These are phyloP conservation scores for Irpex sp. DNA, from an alignment of 1,284 basidiomycete genomes.

Conservation along the genomic window DNA sequence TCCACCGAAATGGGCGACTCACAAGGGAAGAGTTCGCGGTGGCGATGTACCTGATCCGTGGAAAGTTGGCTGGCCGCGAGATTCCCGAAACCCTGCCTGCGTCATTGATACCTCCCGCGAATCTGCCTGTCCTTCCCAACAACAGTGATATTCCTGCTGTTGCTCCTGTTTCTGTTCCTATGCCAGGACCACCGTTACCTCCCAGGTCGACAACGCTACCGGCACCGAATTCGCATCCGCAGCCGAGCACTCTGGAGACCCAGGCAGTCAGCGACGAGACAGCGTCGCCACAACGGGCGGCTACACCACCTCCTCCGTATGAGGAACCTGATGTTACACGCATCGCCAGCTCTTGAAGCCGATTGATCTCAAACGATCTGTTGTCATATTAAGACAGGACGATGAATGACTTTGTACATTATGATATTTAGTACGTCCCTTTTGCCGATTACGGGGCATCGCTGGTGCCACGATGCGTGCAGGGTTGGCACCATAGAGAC, in stretches of 20 bases:
- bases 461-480: no score
- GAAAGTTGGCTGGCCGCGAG: slow-evolving; percentile 77
- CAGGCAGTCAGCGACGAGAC: background rate
- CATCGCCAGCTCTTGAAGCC: background rate
- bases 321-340: background rate
- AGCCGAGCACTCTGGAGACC: background rate
- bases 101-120: slow-evolving; percentile 15
- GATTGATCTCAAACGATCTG: background rate
- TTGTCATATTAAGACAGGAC: background rate
- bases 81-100: slow-evolving; percentile 60
- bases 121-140: slow-evolving; percentile 2
- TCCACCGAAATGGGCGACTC: slow-evolving; percentile 84
- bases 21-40: slow-evolving; percentile 94
- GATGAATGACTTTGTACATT: no score
- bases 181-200: background rate
- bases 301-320: background rate
- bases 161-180: background rate
- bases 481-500: background rate
- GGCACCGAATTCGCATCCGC: background rate
- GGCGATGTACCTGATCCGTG: slow-evolving; percentile 92
- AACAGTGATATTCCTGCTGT: background rate
- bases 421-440: background rate
- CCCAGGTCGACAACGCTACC: background rate
- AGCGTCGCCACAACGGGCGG: background rate
- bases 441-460: background rate